These are phyloP conservation scores for Penicillium crystallinum DNA, from an alignment of 495 filamentous ascomycete species.

Conservation along the genomic window DNA sequence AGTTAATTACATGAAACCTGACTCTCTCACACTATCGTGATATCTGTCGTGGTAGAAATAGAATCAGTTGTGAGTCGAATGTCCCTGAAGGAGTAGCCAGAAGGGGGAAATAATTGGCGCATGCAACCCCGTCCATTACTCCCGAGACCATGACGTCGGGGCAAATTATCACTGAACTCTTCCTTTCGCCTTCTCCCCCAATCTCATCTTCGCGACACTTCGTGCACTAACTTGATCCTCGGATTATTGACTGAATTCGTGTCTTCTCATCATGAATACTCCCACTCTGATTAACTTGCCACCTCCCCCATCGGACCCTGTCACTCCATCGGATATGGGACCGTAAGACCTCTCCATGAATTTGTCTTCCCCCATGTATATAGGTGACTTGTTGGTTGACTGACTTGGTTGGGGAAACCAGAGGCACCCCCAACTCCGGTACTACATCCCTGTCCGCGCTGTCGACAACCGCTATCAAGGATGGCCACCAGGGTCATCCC, in stretches of 20 bases:
- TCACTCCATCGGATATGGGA: conserved; percentile 81
- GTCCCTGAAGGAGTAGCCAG: too few relatives aligned
- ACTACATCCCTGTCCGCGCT: conserved; percentile 81
- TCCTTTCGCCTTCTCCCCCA: neutral
- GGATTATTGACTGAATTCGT: neutral
- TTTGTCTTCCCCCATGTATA: conserved; percentile 2
- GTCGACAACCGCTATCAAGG: conserved; percentile 89
- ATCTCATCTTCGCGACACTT: neutral
- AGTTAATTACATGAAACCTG: too few relatives aligned
- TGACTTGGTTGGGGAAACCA: conserved; percentile 28
- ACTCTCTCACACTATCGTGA: too few relatives aligned
- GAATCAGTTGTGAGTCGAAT: too few relatives aligned
- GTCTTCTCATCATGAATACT: conserved; percentile 26
- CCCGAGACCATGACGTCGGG: neutral
- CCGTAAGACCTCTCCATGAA: conserved; percentile 56
- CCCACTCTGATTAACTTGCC: conserved; percentile 82
- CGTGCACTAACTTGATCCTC: neutral
- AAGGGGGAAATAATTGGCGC: neutral
- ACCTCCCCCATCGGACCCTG: conserved; percentile 74
- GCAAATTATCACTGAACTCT: conserved; percentile 4
- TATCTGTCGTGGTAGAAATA: too few relatives aligned
- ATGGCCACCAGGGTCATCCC: conserved; percentile 75
- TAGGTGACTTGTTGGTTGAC: conserved; percentile 9
- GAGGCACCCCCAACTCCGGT: conserved; percentile 85
- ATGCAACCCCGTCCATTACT: neutral